Conservation (phyloP, 805 yeast genomes). For the Candida tammaniensis region DNA sequence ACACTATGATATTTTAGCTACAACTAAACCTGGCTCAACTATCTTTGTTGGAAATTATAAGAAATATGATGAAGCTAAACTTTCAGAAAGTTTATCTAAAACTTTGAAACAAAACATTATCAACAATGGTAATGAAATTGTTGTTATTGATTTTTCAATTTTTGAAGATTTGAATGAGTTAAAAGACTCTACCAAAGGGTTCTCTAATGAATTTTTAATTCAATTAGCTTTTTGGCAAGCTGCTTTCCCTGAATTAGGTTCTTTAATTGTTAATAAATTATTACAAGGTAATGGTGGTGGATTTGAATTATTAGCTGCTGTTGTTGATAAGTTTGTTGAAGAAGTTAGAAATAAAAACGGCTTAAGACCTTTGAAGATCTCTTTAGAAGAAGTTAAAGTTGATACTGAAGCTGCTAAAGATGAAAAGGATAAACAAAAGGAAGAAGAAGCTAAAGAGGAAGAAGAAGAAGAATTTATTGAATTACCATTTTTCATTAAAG, state of each 20-base stretch:
- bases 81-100: slow-evolving; percentile 53
- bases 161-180: slow-evolving; percentile 58
- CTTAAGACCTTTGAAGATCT: slow-evolving; percentile 34
- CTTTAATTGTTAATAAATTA: slow-evolving; percentile 70
- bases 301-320: slow-evolving; percentile 75
- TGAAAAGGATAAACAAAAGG: slow-evolving; percentile 14
- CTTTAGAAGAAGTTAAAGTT: slow-evolving; percentile 33
- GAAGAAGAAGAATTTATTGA: slow-evolving; percentile 17
- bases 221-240: slow-evolving; percentile 81
- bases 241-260: slow-evolving; percentile 59
- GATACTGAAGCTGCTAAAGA: slow-evolving; percentile 12
- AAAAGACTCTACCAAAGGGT: slow-evolving; percentile 62
- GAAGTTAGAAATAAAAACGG: slow-evolving; percentile 48
- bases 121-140: slow-evolving; percentile 50
- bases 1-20: slow-evolving; percentile 59
- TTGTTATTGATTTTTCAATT: slow-evolving; percentile 58
- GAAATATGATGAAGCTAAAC: slow-evolving; percentile 41
- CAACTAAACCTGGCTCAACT: slow-evolving; percentile 55
- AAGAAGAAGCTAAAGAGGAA: slow-evolving; percentile 17
- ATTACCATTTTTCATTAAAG: slow-evolving; percentile 54
- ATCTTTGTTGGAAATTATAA: slow-evolving; percentile 45
- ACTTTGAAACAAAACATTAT: slow-evolving; percentile 52
- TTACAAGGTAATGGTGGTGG: slow-evolving; percentile 79
- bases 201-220: slow-evolving; percentile 67
- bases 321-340: slow-evolving; percentile 61